Evolutionary conservation across 768 basidiomycete genomes (phyloP).

Genomic region (Mycena galericulata): DNA sequence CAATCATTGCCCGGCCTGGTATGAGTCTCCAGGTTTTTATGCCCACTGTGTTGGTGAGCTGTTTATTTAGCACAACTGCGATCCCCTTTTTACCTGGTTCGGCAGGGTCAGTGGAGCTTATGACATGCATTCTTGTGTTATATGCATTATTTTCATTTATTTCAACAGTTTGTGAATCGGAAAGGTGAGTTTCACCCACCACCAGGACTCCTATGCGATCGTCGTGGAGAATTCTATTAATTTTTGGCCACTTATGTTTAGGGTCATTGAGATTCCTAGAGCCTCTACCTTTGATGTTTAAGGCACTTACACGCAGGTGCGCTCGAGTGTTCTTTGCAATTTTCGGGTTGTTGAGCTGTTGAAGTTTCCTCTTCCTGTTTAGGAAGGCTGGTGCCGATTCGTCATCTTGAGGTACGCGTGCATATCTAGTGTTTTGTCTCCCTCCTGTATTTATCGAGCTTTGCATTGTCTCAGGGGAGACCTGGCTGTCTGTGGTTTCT

Average conservation of each 20-base stretch:
- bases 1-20: slow-evolving; percentile 13
- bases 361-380: not conserved
- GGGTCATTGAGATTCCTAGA: not conserved
- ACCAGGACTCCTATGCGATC: slow-evolving; percentile 27
- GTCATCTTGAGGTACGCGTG: not conserved
- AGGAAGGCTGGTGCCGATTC: not conserved
- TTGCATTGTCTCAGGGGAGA: no score
- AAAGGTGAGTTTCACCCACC: slow-evolving; percentile 33
- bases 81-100: slow-evolving; percentile 16
- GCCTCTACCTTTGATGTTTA: slow-evolving; percentile 34
- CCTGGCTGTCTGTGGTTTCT: no score
- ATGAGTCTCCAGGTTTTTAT: not conserved
- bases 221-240: slow-evolving; percentile 26
- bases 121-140: slow-evolving; percentile 1
- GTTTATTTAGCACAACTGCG: slow-evolving; percentile 33
- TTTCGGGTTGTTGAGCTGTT: not conserved
- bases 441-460: not conserved
- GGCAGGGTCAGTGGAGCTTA: slow-evolving; percentile 6
- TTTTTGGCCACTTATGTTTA: slow-evolving; percentile 29
- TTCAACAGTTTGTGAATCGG: slow-evolving; percentile 14
- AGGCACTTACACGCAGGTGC: not conserved
- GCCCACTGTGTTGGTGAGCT: slow-evolving; percentile 18
- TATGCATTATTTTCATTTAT: not conserved
- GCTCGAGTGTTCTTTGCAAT: slow-evolving; percentile 14
- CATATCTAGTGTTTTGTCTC: not conserved